These are phyloP conservation scores for Albatrellus ellisii DNA, from an alignment of 768 basidiomycete genomes.

Conservation along the genomic window DNA sequence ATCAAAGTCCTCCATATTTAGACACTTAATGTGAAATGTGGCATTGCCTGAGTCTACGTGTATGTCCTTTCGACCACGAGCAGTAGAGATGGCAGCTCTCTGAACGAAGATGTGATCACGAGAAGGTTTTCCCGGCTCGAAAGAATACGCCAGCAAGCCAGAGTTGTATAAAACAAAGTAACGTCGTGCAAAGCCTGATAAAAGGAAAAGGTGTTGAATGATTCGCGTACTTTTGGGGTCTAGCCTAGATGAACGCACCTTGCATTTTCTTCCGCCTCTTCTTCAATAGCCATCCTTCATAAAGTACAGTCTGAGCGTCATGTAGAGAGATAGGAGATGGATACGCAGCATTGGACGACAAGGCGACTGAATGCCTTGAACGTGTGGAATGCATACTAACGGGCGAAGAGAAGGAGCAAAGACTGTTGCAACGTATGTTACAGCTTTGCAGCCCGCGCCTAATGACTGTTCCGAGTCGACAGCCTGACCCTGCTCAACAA, in stretches of 20 bases:
- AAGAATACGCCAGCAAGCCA: constrained; percentile 63
- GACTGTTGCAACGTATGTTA: too few relatives aligned
- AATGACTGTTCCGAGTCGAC: too few relatives aligned
- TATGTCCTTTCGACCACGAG: constrained; percentile 62
- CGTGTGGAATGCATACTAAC: constrained; percentile 1
- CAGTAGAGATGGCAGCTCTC: constrained; percentile 67
- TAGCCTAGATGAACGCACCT: constrained; percentile 29
- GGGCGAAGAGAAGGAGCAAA: too few relatives aligned
- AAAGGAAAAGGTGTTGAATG: too few relatives aligned
- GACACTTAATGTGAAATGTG: constrained; percentile 74
- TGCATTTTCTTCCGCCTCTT: constrained; percentile 85
- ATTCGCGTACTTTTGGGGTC: too few relatives aligned
- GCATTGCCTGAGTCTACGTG: constrained; percentile 66
- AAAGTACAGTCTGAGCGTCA: constrained; percentile 22
- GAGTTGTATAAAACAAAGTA: constrained; percentile 62
- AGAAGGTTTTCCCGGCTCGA: constrained; percentile 55
- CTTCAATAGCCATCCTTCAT: constrained; percentile 75
- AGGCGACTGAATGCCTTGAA: neutral
- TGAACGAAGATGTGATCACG: constrained; percentile 54
- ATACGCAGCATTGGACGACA: neutral
- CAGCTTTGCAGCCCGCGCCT: too few relatives aligned
- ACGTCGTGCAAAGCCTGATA: constrained; percentile 68
- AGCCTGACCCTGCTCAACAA: too few relatives aligned
- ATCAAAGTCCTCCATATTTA: constrained; percentile 57
- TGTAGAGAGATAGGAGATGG: neutral